A percentile compares a stretch with the other conserved stretches of the same genome.
phyloP scores from a whole-genome alignment of 176 grass and related monocot genomes.

The Rhynchospora tenuis region DNA sequence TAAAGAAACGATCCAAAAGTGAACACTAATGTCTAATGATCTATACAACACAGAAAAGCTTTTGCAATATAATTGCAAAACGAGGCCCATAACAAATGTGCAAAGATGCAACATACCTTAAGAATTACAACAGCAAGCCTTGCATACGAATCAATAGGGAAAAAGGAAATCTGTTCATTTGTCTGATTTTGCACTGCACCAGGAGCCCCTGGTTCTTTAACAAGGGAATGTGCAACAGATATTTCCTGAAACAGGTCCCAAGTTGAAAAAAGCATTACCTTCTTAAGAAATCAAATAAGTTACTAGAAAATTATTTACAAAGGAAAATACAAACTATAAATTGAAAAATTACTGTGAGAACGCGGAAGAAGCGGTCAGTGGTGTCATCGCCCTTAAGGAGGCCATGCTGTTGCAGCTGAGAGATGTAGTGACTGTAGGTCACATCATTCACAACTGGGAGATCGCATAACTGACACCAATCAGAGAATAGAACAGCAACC shows the following conservation, averaged over 20 bases:
- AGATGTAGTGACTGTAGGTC: constrained; percentile 61
- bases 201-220: constrained; percentile 56
- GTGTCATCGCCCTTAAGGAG: constrained; percentile 88
- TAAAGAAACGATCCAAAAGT: neutral
- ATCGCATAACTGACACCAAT: constrained; percentile 90
- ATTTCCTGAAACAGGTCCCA: constrained; percentile 55
- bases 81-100: neutral
- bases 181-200: constrained; percentile 37
- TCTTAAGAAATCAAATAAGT: constrained; percentile 22
- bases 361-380: constrained; percentile 73
- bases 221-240: constrained; percentile 47
- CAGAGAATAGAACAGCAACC: constrained; percentile 67
- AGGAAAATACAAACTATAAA: neutral
- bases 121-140: constrained; percentile 69
- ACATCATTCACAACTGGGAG: constrained; percentile 70
- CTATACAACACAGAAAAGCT: neutral
- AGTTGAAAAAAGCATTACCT: constrained; percentile 15
- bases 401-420: constrained; percentile 68
- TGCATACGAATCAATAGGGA: constrained; percentile 80
- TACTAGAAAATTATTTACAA: neutral
- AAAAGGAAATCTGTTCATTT: constrained; percentile 60
- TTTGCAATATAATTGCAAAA: neutral
- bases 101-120: constrained; percentile 49
- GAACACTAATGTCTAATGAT: neutral
- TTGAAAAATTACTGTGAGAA: constrained; percentile 46